phyloP scores from a whole-genome alignment of 257 asterid species.

The Mentha longifolia region DNA sequence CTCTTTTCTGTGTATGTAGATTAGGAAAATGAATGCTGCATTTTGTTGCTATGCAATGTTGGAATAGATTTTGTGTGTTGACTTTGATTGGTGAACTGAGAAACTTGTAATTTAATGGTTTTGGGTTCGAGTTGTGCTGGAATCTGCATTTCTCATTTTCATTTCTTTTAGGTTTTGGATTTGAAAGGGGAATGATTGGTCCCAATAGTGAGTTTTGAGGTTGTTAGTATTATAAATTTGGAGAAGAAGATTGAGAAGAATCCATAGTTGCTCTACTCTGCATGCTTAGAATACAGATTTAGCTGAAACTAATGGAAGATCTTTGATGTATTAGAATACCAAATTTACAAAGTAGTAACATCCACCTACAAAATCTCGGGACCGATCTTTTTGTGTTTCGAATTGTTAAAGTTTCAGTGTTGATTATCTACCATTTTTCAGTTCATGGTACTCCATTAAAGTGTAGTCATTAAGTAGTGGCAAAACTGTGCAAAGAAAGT shows the following conservation, averaged over 20 bases:
- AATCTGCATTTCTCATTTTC: conserved; percentile 27
- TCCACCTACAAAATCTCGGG: not conserved
- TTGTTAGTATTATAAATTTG: conserved; percentile 18
- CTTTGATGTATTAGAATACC: conserved; percentile 20
- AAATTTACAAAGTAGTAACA: not conserved
- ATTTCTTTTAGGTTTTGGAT: conserved; percentile 15
- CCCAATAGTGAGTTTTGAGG: conserved; percentile 6
- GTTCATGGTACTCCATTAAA: not conserved
- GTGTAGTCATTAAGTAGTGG: conserved; percentile 7
- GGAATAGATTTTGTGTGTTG: conserved; percentile 21
- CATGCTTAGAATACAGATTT: conserved; percentile 29
- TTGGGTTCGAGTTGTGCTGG: conserved; percentile 17
- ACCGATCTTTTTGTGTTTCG: not conserved
- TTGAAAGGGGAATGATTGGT: conserved; percentile 4
- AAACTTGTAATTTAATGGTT: conserved; percentile 14
- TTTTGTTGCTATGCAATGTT: conserved; percentile 26
- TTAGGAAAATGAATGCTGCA: conserved; percentile 13
- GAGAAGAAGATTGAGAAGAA: conserved; percentile 27
- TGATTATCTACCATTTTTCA: not conserved
- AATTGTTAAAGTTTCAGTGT: not conserved
- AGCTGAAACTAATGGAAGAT: conserved; percentile 1
- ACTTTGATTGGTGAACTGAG: conserved; percentile 11
- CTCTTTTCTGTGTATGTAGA: not conserved
- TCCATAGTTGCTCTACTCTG: conserved; percentile 10
- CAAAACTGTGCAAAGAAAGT: not conserved